Percentiles rank a stretch among this genome's conserved stretches.
phyloP scores from a whole-genome alignment of 129 eudicot species.

The Cynara cardunculus region DNA sequence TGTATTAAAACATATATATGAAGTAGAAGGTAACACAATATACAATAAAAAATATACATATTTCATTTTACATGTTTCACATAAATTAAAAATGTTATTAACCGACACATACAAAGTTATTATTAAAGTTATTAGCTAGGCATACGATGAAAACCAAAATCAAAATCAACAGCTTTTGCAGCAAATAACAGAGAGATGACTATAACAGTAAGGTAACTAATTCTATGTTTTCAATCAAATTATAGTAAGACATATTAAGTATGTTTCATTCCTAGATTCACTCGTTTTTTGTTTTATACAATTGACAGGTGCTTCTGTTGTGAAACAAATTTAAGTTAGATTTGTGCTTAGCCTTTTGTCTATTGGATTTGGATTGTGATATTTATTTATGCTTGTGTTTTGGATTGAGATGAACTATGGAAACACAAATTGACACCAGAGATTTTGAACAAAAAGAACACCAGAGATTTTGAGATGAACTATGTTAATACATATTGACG shows the following conservation, averaged over 20 bases:
- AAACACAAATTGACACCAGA: too few species aligned
- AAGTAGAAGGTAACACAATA: too few species aligned
- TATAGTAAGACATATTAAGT: not conserved
- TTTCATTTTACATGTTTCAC: too few species aligned
- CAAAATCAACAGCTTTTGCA: conserved; percentile 92
- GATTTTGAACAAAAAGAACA: too few species aligned
- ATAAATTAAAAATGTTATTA: too few species aligned
- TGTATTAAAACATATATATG: too few species aligned
- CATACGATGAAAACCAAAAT: conserved; percentile 84
- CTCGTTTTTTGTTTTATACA: not conserved
- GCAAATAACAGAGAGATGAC: conserved; percentile 96
- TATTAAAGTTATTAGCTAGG: conserved; percentile 89
- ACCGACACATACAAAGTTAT: too few species aligned
- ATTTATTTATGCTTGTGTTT: not conserved
- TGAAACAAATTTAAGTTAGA: not conserved
- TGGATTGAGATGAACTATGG: not conserved
- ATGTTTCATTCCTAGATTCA: not conserved
- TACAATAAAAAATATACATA: too few species aligned
- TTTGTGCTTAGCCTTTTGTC: not conserved
- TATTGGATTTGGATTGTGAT: not conserved
- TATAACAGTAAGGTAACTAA: conserved; percentile 70
- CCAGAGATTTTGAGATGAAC: too few species aligned
- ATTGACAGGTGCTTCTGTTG: not conserved
- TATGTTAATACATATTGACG: too few species aligned
- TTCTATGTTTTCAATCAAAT: not conserved